Evolutionary conservation across 2,329 filamentous ascomycete genomes (phyloP).

Genomic region (Blastomyces silverae): DNA sequence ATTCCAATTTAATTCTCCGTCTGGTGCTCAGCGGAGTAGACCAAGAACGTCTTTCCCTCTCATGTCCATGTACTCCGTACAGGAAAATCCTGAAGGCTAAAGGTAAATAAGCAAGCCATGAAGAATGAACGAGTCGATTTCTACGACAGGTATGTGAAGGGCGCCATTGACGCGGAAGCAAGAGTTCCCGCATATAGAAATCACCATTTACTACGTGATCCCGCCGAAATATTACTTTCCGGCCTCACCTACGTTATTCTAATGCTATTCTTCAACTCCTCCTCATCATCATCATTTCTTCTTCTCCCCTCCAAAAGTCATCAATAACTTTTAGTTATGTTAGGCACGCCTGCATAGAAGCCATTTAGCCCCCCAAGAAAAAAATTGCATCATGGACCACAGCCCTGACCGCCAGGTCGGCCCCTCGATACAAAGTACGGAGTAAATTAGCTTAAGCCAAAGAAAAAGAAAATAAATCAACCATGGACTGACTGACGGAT

Average conservation of each 20-base stretch:
- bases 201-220: background rate
- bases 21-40: background rate
- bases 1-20: background rate
- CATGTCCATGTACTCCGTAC: background rate
- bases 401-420: background rate
- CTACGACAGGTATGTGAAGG: background rate
- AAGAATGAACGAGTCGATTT: background rate
- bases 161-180: background rate
- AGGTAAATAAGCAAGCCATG: background rate
- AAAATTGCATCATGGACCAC: background rate
- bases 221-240: background rate
- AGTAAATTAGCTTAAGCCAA: background rate
- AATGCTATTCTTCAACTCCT: background rate
- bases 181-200: background rate
- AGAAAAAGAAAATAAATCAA: background rate
- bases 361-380: background rate
- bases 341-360: constrained; percentile 10
- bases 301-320: background rate
- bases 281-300: background rate
- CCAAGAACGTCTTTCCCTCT: background rate
- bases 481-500: background rate
- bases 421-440: background rate
- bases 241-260: background rate
- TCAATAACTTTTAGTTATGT: background rate
- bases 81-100: background rate